phyloP scores from a whole-genome alignment of 2,329 filamentous ascomycete genomes.

The Diaporthe caulivora region DNA sequence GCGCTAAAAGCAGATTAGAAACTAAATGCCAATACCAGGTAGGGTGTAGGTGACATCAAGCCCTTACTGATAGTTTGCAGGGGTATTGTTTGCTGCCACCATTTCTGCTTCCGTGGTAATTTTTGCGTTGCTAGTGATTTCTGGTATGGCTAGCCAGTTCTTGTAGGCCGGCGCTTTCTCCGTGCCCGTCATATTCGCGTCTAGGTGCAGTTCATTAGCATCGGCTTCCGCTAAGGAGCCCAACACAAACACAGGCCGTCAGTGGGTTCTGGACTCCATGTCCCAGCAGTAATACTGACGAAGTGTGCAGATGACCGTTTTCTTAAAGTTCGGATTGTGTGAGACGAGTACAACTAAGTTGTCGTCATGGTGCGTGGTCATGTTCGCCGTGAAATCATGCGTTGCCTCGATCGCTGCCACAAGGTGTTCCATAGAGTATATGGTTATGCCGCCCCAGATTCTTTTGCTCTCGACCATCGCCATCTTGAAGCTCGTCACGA shows the following conservation, averaged over 20 bases:
- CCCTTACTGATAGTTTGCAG: background rate
- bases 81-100: background rate
- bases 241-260: background rate
- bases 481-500: constrained; percentile 45
- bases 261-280: accelerated
- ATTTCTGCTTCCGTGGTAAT: background rate
- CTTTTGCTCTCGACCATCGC: constrained; percentile 33
- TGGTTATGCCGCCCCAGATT: constrained; percentile 45
- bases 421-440: constrained; percentile 36
- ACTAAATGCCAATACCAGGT: accelerated
- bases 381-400: background rate
- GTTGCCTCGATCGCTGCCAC: constrained; percentile 38
- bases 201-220: background rate
- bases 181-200: background rate
- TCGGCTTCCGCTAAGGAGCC: background rate
- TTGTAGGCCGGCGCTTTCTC: background rate
- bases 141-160: background rate
- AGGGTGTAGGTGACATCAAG: background rate
- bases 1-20: constrained; percentile 41
- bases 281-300: background rate
- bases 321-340: background rate
- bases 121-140: background rate
- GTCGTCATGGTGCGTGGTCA: constrained; percentile 1
- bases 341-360: background rate
- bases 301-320: constrained; percentile 7